A percentile compares a stretch with the other conserved stretches of the same genome.
Conservation (phyloP, 1,139 yeast genomes). For the Yamadazyma dushanensis region DNA sequence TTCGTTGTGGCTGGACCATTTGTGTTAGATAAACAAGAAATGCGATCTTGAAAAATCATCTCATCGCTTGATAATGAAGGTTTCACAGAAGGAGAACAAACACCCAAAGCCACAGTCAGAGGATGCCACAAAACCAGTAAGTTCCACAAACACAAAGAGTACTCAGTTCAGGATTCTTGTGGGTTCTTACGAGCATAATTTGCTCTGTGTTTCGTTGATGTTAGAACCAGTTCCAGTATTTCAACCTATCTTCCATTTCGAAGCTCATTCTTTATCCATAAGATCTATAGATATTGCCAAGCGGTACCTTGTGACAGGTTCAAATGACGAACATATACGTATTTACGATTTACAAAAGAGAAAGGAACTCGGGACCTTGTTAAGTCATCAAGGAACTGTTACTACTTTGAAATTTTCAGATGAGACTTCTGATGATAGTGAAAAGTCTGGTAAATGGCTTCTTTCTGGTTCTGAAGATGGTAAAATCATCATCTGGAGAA, state of each 20-base stretch:
- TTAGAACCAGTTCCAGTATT: constrained; percentile 61
- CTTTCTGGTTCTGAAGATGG: constrained; percentile 92
- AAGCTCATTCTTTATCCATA: constrained; percentile 88
- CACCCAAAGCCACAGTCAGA: neutral
- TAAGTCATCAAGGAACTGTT: constrained; percentile 89
- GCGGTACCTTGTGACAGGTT: constrained; percentile 88
- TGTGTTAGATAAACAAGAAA: neutral
- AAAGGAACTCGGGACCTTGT: constrained; percentile 86
- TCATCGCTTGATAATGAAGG: constrained; percentile 1
- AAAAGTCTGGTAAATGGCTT: constrained; percentile 75
- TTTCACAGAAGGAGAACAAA: neutral
- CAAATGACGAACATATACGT: constrained; percentile 94
- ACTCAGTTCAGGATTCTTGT: constrained; percentile 73
- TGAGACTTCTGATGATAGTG: constrained; percentile 26
- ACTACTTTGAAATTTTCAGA: constrained; percentile 72
- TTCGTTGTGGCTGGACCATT: constrained; percentile 37
- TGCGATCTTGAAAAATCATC: too few species aligned
- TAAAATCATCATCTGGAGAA: constrained; percentile 87
- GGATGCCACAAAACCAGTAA: neutral
- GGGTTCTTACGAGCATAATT: constrained; percentile 94
- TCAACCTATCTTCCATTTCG: constrained; percentile 93
- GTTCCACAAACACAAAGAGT: neutral
- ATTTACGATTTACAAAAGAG: constrained; percentile 92
- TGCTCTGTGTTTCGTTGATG: constrained; percentile 77
- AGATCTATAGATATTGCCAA: constrained; percentile 81